Percentiles rank a stretch among this genome's conserved stretches.
phyloP scores from a whole-genome alignment of 352 stramenopile genomes.

The Globisporangium paroecandrum region DNA sequence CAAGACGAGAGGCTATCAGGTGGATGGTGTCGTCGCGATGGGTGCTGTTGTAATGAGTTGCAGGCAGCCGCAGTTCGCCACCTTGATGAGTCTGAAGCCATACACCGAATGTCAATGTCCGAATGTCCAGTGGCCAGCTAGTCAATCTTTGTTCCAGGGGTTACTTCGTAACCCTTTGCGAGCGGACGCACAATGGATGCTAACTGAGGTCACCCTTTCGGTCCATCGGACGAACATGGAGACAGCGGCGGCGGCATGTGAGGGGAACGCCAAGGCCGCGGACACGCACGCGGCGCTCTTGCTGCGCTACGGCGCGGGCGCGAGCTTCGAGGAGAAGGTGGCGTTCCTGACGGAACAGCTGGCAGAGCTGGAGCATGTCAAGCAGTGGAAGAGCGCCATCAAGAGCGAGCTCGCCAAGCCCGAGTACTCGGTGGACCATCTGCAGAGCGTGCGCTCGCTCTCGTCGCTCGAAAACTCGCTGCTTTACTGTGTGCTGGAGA shows the following conservation, averaged over 20 bases:
- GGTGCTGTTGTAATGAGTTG: background rate
- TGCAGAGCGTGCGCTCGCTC: slow-evolving; percentile 23
- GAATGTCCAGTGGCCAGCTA: background rate
- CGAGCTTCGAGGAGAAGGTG: slow-evolving; percentile 45
- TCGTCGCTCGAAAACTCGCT: slow-evolving; percentile 26
- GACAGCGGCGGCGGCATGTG: background rate
- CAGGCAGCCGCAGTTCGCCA: background rate
- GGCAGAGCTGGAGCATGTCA: slow-evolving; percentile 33
- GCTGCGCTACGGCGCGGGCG: slow-evolving; percentile 19
- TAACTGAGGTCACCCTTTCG: background rate
- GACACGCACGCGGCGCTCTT: background rate
- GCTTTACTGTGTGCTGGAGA: slow-evolving; percentile 49
- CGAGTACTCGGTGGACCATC: slow-evolving; percentile 44
- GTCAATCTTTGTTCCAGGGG: background rate
- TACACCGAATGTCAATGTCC: background rate
- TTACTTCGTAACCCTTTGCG: background rate
- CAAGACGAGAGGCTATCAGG: background rate
- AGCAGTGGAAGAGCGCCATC: slow-evolving; percentile 53
- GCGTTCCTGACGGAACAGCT: slow-evolving; percentile 48
- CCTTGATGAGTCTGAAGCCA: background rate
- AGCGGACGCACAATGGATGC: background rate
- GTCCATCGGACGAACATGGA: slow-evolving; percentile 5
- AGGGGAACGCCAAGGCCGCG: background rate
- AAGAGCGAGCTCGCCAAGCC: slow-evolving; percentile 42
- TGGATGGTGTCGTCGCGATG: background rate